Conservation (phyloP, 371 early-diverging fungal genomes). For the Mucor plumbeus region DNA sequence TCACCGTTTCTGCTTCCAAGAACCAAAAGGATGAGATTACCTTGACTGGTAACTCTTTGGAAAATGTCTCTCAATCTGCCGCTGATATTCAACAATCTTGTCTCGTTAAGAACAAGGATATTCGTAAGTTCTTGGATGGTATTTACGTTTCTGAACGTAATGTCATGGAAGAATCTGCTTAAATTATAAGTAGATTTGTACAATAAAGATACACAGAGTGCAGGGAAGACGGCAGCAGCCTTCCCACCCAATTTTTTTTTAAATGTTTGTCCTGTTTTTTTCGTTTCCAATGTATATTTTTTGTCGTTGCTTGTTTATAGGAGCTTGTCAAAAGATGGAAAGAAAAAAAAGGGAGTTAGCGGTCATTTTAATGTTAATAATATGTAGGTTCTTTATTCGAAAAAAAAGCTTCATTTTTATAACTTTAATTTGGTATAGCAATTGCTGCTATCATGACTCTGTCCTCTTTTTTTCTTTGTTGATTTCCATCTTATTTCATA, state of each 20-base stretch:
- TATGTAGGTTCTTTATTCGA: not conserved
- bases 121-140: slow-evolving; percentile 99
- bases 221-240: slow-evolving; percentile 53
- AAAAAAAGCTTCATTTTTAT: not conserved
- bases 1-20: slow-evolving; percentile 82
- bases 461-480: slow-evolving; percentile 5
- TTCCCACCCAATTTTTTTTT: slow-evolving; percentile 46
- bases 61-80: slow-evolving; percentile 97
- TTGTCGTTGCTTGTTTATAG: slow-evolving; percentile 6
- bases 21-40: slow-evolving; percentile 97
- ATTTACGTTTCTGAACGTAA: slow-evolving; percentile 95
- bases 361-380: not conserved
- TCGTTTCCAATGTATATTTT: not conserved
- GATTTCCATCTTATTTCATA: not conserved
- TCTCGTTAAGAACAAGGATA: slow-evolving; percentile 91
- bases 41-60: slow-evolving; percentile 95
- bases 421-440: not conserved
- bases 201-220: slow-evolving; percentile 55
- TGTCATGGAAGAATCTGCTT: slow-evolving; percentile 21
- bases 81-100: slow-evolving; percentile 82
- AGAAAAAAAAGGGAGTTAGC: not conserved
- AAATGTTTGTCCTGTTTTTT: not conserved
- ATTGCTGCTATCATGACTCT: not conserved
- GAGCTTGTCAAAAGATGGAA: slow-evolving; percentile 20
- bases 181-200: slow-evolving; percentile 8